Evolutionary conservation across 768 basidiomycete species (phyloP).

Genomic region (Hortiboletus flavorubellus): DNA sequence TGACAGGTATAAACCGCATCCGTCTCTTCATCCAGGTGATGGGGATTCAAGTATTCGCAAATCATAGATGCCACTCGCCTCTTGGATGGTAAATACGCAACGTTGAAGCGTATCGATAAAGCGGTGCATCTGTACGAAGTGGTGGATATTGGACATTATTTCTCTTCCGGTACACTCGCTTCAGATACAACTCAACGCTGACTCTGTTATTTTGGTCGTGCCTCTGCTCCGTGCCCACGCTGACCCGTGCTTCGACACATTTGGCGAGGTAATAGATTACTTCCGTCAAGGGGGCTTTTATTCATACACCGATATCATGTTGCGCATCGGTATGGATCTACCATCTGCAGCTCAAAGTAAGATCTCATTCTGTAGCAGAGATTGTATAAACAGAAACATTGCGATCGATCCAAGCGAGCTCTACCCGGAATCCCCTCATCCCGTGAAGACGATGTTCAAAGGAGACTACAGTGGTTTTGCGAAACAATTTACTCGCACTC

Average conservation of each 20-base stretch:
- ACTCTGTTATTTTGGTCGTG: conserved; percentile 28
- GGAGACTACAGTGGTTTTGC: too few species aligned
- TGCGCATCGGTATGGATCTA: too few species aligned
- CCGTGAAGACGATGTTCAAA: too few species aligned
- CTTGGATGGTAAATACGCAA: conserved; percentile 25
- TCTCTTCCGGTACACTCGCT: background rate
- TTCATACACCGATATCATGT: too few species aligned
- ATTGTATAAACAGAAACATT: too few species aligned
- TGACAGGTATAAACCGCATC: background rate
- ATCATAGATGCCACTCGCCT: conserved; percentile 28
- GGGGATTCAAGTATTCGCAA: background rate
- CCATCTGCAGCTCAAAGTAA: too few species aligned
- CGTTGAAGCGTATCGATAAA: conserved; percentile 25
- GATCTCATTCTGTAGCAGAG: too few species aligned
- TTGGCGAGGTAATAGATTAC: conserved; percentile 31
- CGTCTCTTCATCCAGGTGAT: background rate
- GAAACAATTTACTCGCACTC: background rate
- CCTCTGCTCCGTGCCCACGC: conserved; percentile 31
- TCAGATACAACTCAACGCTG: conserved; percentile 12
- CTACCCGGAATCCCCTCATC: too few species aligned
- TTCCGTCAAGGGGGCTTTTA: background rate
- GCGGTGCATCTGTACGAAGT: conserved; percentile 21
- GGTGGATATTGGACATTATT: conserved; percentile 23
- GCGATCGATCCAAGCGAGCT: too few species aligned
- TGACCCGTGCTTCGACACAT: conserved; percentile 25